Evolutionary conservation across 2,329 filamentous ascomycete species (phyloP).

Genomic region (Colletotrichum camelliae): DNA sequence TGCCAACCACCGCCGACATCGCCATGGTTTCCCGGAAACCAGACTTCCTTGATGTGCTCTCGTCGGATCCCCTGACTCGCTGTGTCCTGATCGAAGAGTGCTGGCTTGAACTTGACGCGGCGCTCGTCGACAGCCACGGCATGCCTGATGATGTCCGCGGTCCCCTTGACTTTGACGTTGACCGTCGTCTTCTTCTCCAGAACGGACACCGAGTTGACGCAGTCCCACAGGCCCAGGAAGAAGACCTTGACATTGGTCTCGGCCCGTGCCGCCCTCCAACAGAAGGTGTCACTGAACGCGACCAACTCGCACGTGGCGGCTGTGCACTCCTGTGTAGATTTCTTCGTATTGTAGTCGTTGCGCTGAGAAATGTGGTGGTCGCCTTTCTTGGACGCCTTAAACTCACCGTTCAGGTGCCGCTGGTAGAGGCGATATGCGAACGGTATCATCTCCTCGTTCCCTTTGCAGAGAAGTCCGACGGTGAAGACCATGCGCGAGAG

Average conservation of each 20-base stretch:
- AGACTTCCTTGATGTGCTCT: constrained; percentile 55
- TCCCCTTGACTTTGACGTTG: constrained; percentile 40
- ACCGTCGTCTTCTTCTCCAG: constrained; percentile 40
- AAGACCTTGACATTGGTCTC: constrained; percentile 48
- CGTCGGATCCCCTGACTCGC: constrained; percentile 20
- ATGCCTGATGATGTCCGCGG: constrained; percentile 52
- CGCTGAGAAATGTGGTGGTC: not conserved
- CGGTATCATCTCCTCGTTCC: constrained; percentile 58
- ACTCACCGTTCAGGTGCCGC: constrained; percentile 40
- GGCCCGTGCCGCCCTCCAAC: constrained; percentile 29
- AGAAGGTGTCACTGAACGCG: constrained; percentile 53
- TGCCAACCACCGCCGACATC: constrained; percentile 61
- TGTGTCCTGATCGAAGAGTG: constrained; percentile 48
- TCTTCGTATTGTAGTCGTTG: constrained; percentile 25
- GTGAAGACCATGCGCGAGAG: constrained; percentile 55
- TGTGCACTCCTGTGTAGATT: not conserved
- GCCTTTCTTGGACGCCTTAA: constrained; percentile 22
- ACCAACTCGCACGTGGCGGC: not conserved
- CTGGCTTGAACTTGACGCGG: constrained; percentile 60
- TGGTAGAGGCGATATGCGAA: constrained; percentile 53
- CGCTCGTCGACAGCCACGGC: constrained; percentile 59
- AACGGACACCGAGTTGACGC: constrained; percentile 54
- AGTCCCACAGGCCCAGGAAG: constrained; percentile 61
- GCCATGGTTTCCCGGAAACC: constrained; percentile 59
- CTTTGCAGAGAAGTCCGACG: constrained; percentile 53